Evolutionary conservation across 1,284 basidiomycete genomes (phyloP), one percentile per base, ranked within the genome.

Genomic region (Lentinus polychrous): DNA sequence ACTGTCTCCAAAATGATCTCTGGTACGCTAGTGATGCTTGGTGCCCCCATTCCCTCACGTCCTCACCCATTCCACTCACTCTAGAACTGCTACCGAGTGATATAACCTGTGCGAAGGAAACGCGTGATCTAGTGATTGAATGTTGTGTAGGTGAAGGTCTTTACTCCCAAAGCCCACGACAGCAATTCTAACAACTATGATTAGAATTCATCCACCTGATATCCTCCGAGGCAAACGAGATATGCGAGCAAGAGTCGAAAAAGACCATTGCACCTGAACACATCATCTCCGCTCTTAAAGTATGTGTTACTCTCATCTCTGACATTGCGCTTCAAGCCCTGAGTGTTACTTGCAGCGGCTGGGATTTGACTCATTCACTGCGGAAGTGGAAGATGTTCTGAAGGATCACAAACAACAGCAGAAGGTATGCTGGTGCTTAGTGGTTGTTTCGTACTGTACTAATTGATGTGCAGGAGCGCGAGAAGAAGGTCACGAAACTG

Each of bases 221-320:
- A 62, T 96, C 96, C 12, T 94, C 94, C 6, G 94, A 98, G 67
- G 90, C 94, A 46, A 99, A 99, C 68, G 93, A 97, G 57, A 92
- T 97, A 51, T 99, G 96, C 66, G 96, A 99, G 63, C 86, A 91
- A 65, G 93, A 94, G 61, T 88, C 90, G n/a, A 98, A 98, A 74
- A 99, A 99, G 75, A 99, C 95, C 0, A 99, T 99, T 58, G 91
- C 94, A 3, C 95, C 96, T 1, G 95, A 99, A 62, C 95, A 99
- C 63, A 94, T 99, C 42, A 86, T 97, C 38, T 75, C 81, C 33
- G 96, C 95, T 4, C 73, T 99, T 45, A 91, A 93, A 73, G 93
- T 92, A 50, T 42, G 76, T 54, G 11, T 34, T 32, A n/a, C 24
- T n/a, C n/a, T 33, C 18, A 48, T 35, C 36, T 32, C 27, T 17